phyloP scores from a whole-genome alignment of 2,329 filamentous ascomycete genomes.

The Cephalotrichum gorgonifer region DNA sequence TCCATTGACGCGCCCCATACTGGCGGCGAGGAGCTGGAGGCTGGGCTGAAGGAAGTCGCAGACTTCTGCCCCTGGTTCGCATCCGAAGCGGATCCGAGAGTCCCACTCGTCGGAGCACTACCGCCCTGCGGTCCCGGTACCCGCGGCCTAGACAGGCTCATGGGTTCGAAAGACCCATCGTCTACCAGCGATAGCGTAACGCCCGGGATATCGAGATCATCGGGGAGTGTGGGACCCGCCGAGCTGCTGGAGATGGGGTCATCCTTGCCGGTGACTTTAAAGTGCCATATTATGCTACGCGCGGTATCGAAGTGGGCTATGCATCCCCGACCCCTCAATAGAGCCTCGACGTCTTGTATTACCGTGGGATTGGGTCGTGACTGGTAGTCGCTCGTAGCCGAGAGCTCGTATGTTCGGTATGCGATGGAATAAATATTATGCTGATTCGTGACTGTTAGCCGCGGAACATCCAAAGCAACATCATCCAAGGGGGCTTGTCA shows the following conservation, averaged over 20 bases:
- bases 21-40: slow-evolving; percentile 27
- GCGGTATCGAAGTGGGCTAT: slow-evolving; percentile 41
- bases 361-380: slow-evolving; percentile 30
- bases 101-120: slow-evolving; percentile 27
- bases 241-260: slow-evolving; percentile 10
- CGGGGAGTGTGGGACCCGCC: slow-evolving; percentile 17
- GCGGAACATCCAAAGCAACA: too few species aligned
- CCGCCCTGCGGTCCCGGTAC: slow-evolving; percentile 24
- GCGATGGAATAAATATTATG: slow-evolving; percentile 45
- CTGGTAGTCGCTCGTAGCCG: slow-evolving; percentile 16
- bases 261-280: slow-evolving; percentile 35
- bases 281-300: slow-evolving; percentile 43
- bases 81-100: not conserved
- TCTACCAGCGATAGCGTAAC: slow-evolving; percentile 33
- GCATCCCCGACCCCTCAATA: slow-evolving; percentile 40
- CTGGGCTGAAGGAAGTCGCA: slow-evolving; percentile 22
- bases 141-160: slow-evolving; percentile 34
- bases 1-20: slow-evolving; percentile 20
- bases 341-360: slow-evolving; percentile 38
- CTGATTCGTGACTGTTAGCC: slow-evolving; percentile 20
- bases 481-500: not conserved
- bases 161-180: slow-evolving; percentile 40
- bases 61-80: not conserved
- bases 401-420: slow-evolving; percentile 44
- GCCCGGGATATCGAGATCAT: slow-evolving; percentile 31